Conservation (phyloP, 768 basidiomycete species). For the Mycena galericulata region DNA sequence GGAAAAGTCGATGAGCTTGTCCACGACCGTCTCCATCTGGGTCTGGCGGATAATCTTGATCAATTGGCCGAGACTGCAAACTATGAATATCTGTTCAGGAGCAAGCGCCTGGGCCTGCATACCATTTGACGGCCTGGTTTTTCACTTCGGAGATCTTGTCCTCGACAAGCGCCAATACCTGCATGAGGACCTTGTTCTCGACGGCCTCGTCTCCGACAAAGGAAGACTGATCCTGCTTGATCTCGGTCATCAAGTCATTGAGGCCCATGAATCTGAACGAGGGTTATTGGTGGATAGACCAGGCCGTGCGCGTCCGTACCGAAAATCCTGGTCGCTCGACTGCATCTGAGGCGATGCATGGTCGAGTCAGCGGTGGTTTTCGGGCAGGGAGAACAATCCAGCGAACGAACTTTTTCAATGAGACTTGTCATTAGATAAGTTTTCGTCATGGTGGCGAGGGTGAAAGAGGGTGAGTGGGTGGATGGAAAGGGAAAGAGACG, state of each 20-base stretch:
- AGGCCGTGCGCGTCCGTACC: constrained; percentile 59
- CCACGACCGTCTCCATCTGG: constrained; percentile 89
- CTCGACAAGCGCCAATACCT: constrained; percentile 88
- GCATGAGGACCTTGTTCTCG: constrained; percentile 86
- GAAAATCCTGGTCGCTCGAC: constrained; percentile 91
- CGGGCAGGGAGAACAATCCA: not conserved
- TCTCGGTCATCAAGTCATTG: constrained; percentile 92
- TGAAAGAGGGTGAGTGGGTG: not conserved
- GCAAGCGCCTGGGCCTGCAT: constrained; percentile 37
- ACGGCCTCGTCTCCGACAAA: constrained; percentile 88
- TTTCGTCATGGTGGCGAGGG: constrained; percentile 75
- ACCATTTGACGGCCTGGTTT: constrained; percentile 98
- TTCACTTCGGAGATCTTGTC: constrained; percentile 99
- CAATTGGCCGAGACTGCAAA: constrained; percentile 82
- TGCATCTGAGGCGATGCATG: constrained; percentile 71
- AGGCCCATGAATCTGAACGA: constrained; percentile 92
- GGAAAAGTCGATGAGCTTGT: constrained; percentile 89
- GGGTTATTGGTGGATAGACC: constrained; percentile 36
- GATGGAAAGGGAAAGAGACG: not conserved
- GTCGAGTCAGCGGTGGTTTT: constrained; percentile 6
- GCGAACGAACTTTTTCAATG: constrained; percentile 75
- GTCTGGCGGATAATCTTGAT: constrained; percentile 89
- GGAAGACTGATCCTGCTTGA: constrained; percentile 79
- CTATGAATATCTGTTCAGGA: constrained; percentile 22
- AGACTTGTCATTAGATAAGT: constrained; percentile 87